phyloP scores from a whole-genome alignment of 495 filamentous ascomycete genomes.

The Xylaria bambusicola region DNA sequence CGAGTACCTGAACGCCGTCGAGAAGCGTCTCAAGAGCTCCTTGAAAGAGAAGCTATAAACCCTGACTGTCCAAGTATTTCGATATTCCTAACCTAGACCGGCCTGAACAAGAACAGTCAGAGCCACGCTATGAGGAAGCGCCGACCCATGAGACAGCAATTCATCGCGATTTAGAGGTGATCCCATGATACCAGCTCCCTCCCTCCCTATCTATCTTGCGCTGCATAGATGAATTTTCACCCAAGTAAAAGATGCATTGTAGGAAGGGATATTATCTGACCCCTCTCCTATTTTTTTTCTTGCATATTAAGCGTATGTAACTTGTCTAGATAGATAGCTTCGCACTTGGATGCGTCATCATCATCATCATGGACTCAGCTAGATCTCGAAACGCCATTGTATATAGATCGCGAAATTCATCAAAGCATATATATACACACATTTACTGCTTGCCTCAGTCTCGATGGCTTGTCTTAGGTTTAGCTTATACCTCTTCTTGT shows the following conservation, averaged over 20 bases:
- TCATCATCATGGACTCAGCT: too few relatives aligned
- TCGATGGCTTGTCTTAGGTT: too few relatives aligned
- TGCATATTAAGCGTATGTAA: background rate
- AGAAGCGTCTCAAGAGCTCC: conserved; percentile 71
- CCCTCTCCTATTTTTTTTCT: background rate
- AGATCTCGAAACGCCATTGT: conserved; percentile 11
- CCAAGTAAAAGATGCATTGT: background rate
- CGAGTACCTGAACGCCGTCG: conserved; percentile 87
- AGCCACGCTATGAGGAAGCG: background rate
- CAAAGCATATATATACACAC: background rate
- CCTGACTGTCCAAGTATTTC: background rate
- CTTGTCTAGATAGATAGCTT: background rate
- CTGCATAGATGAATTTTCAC: conserved; percentile 8
- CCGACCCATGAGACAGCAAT: too few relatives aligned
- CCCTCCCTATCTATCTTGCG: background rate
- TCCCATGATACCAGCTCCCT: background rate
- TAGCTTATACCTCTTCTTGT: too few relatives aligned
- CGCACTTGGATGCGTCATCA: background rate
- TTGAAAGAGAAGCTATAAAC: conserved; percentile 56
- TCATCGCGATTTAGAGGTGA: too few relatives aligned
- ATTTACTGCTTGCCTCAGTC: background rate
- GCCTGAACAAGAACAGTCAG: background rate
- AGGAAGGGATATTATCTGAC: background rate
- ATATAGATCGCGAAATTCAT: conserved; percentile 11
- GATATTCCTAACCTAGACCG: background rate